Evolutionary conservation across 306 rosid genomes (phyloP), one percentile per base, ranked within the genome.

Genomic region (Comarum palustre): DNA sequence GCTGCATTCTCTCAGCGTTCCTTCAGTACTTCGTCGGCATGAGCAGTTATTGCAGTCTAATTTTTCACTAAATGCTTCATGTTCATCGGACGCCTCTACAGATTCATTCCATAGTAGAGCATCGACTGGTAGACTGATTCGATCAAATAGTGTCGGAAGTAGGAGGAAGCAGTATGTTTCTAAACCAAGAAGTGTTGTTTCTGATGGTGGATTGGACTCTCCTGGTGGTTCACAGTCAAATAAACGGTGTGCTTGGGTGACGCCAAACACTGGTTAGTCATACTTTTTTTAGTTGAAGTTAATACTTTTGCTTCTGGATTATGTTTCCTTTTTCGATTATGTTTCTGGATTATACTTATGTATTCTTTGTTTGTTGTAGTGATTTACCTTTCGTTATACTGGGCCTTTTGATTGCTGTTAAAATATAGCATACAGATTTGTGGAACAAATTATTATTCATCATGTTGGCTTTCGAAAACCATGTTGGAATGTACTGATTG

Each of bases 61-160:
- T 78, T 63, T 90, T 72, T 90, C 96, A 2, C 69, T 90, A 57
- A 86, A 82, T 72, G 96, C 96, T 55, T 90, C 96, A 0, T 90
- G 96, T 81, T 90, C 96, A 4, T 90, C 96, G 0, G 96, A 90
- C 68, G 96, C 96, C 25, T 90, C 96, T n/a, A 87, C 96, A 1
- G 96, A 90, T 78, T 90, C 96, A 1, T 86, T 90, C 77, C 90
- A 82, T 38, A 90, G 96, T 68, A 84, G 94, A 76, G 86, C 96
- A 24, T 90, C 96, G 57, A 88, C 94, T 0, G 94, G 96, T 45
- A 88, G 94, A 73, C 68, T 90, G 85, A 83, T 81, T 22, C 80
- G 94, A 74, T 90, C 90, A 5, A 55, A 82, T 81, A 88, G 90
- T 70, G 66, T 74, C 4, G 90, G 96, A 34, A 85, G 77, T 71